Conservation (phyloP, 768 basidiomycete genomes). For the Hypholoma sublateritium region DNA sequence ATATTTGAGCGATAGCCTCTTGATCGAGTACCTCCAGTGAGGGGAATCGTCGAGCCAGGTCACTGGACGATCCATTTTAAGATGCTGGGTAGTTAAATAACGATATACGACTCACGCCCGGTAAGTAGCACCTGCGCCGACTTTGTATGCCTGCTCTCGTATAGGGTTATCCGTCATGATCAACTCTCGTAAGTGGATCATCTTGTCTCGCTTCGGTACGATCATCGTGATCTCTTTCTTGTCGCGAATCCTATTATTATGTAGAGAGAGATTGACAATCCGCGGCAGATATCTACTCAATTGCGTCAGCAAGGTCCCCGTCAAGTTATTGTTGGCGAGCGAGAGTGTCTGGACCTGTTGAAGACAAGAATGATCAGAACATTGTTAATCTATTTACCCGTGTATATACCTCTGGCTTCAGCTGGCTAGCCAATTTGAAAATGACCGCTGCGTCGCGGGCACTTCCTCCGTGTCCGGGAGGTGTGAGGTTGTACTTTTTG, state of each 20-base stretch:
- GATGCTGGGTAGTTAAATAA: not conserved
- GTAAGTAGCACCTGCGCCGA: slow-evolving; percentile 62
- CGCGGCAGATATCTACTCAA: slow-evolving; percentile 77
- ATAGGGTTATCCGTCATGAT: slow-evolving; percentile 78
- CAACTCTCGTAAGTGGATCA: slow-evolving; percentile 68
- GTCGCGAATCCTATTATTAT: slow-evolving; percentile 69
- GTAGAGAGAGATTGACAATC: slow-evolving; percentile 76
- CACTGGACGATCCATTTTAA: slow-evolving; percentile 42
- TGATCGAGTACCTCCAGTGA: slow-evolving; percentile 83
- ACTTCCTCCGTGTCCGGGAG: slow-evolving; percentile 71
- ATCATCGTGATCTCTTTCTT: slow-evolving; percentile 73
- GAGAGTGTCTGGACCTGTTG: slow-evolving; percentile 76
- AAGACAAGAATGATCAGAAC: not conserved
- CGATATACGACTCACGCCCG: slow-evolving; percentile 50
- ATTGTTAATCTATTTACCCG: not conserved
- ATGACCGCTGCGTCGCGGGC: slow-evolving; percentile 75
- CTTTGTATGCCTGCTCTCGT: slow-evolving; percentile 55
- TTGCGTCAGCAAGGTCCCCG: slow-evolving; percentile 56
- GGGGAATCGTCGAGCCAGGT: slow-evolving; percentile 78
- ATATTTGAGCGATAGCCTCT: slow-evolving; percentile 75
- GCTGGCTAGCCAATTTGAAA: slow-evolving; percentile 81
- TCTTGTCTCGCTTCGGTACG: slow-evolving; percentile 55
- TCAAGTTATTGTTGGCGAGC: slow-evolving; percentile 71
- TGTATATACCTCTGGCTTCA: slow-evolving; percentile 64
- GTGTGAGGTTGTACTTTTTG: slow-evolving; percentile 64